Evolutionary conservation across 306 rosid genomes (phyloP).

Genomic region (Arachis hypogaea): DNA sequence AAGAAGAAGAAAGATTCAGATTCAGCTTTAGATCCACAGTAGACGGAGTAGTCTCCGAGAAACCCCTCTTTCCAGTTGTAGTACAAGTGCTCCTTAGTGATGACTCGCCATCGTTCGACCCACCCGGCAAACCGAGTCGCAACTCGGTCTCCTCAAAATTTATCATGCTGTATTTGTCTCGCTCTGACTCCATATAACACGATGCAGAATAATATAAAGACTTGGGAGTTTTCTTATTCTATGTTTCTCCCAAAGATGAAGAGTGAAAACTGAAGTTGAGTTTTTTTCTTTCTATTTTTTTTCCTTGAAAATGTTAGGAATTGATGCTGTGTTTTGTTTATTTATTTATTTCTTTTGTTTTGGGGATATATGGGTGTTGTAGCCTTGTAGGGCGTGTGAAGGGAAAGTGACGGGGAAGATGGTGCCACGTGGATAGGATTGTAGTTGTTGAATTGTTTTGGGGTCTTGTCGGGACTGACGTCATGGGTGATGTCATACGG

Average conservation of each 20-base stretch:
- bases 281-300: not conserved
- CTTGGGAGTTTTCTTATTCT: not conserved
- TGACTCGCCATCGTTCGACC: slow-evolving; percentile 31
- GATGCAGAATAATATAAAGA: not conserved
- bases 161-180: slow-evolving; percentile 49
- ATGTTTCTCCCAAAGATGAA: not conserved
- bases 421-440: slow-evolving; percentile 52
- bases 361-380: slow-evolving; percentile 37
- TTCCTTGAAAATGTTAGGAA: too few relatives aligned
- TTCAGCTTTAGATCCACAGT: slow-evolving; percentile 87
- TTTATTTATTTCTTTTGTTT: not conserved
- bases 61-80: slow-evolving; percentile 66
- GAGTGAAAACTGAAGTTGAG: not conserved
- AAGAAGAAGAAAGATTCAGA: slow-evolving; percentile 69
- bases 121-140: slow-evolving; percentile 86
- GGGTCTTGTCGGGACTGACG: slow-evolving; percentile 62
- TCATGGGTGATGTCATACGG: slow-evolving; percentile 54
- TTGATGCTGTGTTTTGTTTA: not conserved
- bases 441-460: slow-evolving; percentile 37
- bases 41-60: slow-evolving; percentile 39
- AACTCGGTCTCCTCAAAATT: slow-evolving; percentile 81
- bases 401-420: slow-evolving; percentile 28
- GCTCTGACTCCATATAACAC: slow-evolving; percentile 28
- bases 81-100: not conserved
- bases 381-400: not conserved